Evolutionary conservation across 2,329 filamentous ascomycete genomes (phyloP), one percentile per base, ranked within the genome.

Genomic region (Capronia epimyces): DNA sequence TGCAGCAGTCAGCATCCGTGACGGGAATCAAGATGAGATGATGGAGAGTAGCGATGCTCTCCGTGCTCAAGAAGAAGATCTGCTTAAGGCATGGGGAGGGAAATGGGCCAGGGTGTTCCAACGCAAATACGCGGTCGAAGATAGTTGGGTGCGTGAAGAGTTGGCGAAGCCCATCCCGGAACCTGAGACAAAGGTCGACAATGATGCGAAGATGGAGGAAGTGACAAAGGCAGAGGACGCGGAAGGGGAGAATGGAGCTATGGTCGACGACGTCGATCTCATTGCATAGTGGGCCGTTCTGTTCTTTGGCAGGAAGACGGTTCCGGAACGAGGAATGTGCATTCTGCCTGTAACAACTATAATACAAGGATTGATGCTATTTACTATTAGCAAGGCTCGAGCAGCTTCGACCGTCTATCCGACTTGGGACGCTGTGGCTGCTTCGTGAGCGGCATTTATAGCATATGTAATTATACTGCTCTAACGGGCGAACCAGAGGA

Each of bases 21-120:
- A 74, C 4, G 87, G 85, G 8, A 82, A 76, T 57, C 85, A 87
- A 62, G 88, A 94, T 60, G 80, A 83, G 62, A 76, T 86, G 67
- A 82, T 91, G 64, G 87, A 94, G 70, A 70, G 73, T 55, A 65
- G 68, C 27, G 81, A 84, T 53, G 81, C 76, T 12, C 41, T 60
- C 6, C 45, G 53, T 12, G 59, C 49, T 75, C 70, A 62, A 24
- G 77, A 77, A 29, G 75, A 80, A 25, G 80, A 84, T 59, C 77
- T 78, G 53, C 73, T 95, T 50, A 78, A 79, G 56, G 77, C 80
- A 44, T 97, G 93, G 93, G 90, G 86, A 0, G 79, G 81, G 64
- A 80, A 89, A 42, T 98, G 93, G 93, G 73, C 88, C 56, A 79
- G 88, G 25, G 89, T 93, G 1, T 96, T 95, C 68, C 75, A 83